Base-by-base conservation (phyloP, 23 red algal genomes). In the Gracilaria vermiculophylla region DNA sequence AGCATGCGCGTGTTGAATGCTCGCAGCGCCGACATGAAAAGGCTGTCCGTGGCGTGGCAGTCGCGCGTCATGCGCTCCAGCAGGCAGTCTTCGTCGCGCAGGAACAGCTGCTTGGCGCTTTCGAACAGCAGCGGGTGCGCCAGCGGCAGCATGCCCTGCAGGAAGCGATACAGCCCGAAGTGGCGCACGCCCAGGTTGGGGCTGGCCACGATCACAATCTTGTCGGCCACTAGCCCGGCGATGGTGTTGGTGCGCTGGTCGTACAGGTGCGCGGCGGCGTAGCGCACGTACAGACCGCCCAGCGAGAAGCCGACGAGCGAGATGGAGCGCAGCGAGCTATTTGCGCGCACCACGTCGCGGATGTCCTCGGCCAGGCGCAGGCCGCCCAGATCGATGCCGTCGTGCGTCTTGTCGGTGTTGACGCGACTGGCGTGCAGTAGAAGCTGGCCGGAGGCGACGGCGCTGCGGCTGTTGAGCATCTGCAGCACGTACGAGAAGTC, bases 121-220 rank as follows among this genome's bases (percentile, higher is more conserved):
- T 72, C 28, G 33, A 70, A 57, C 53, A 94, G 77, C 64, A 93
- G 31, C 17, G 51, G 20, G 34, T 53, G 16, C 20, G 70, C 43
- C 15, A 49, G 34, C 3, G 51, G 62, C 35, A 83, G 40, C 61
- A 86, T 11, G 12, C 34, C 32, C 0, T 62, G 90, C 51, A 84
- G 43, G 60, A 94, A 94, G 1, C 92, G 82, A 29, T 75, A 87
- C 64, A 87, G 24, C 20, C 92, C 92, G 89, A 94, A 94, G 33
- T 70, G 50, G 25, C 92, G 81, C 60, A 94, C 92, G 16, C 92
- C 92, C 55, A 94, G 49, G 48, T 87, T 67, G 16, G 92, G 92
- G 12, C 61, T 55, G n/a, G 92, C 92, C 25, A 94, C 92, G 14
- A 78, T 32, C 35, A 88, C 55, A 43, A 94, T 34, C 24, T 53